Base-by-base conservation (phyloP, 2,329 filamentous ascomycete genomes). In the Mariannaea elegans region DNA sequence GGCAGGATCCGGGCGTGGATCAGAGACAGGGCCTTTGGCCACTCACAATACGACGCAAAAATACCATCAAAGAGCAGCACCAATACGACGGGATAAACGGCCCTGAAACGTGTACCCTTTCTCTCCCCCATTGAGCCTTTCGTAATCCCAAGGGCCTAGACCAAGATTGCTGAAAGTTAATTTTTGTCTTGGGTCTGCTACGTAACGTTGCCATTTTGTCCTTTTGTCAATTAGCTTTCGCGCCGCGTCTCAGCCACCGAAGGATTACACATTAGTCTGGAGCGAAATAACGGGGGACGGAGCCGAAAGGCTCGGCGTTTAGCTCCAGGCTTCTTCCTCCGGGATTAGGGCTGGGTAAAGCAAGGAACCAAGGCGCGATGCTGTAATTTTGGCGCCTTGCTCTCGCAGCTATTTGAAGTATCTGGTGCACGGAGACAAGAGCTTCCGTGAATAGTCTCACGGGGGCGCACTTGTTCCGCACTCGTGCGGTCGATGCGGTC, bases 191-290 rank as follows among this genome's bases (percentile, higher is more conserved):
- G 9, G 24, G 29, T 32, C 38, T 53, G 49, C 49, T 53, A 48
- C 56, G 56, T 59, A 45, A 47, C 56, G 53, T 58, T 14, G 12
- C 10, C 7, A 24, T 29, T 41, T 31, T 27, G 39, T 27, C 39
- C 29, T 13, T 34, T 42, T 23, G 42, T 27, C 13, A 14, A 18
- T 8, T 41, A n/a, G 32, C 39, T 34, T 41, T 27, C 9, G 39
- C 54, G 50, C 54, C 42, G 32, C 9, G 38, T 29, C 24, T 9
- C 24, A 27, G 24, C 24, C 24, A 34, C 34, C 41, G 14, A 3
- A n/a, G 34, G 23, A 29, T 16, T 32, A 47, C n/a, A n/a, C n/a
- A 19, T 21, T 52, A 47, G 34, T 34, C 48, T 38, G n/a, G 12
- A 41, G 14, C 48, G 24, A 44, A 14, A 24, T n/a, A 51, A 24